Conservation (phyloP, 2,329 filamentous ascomycete species). For the Fusarium sp. region DNA sequence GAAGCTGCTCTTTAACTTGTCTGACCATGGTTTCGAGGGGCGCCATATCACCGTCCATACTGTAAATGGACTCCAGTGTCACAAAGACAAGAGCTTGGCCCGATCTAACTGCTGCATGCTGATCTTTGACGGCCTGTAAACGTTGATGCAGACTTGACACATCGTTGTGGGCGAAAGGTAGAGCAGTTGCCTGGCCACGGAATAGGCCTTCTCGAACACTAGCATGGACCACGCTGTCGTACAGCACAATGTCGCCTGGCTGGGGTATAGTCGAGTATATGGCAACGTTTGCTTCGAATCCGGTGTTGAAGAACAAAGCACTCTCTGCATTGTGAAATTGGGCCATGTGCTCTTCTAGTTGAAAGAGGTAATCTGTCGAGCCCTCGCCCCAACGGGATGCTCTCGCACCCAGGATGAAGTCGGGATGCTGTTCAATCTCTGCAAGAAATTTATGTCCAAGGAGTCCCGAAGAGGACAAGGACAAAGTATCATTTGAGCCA, state of each 20-base stretch:
- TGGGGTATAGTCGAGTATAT: background rate
- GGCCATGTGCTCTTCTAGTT: conserved; percentile 2
- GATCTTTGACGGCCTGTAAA: background rate
- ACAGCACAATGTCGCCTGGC: background rate
- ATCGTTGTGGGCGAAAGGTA: background rate
- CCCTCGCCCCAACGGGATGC: conserved; percentile 9
- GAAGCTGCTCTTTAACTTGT: background rate
- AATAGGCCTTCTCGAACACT: background rate
- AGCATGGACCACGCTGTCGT: background rate
- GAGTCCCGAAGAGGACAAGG: conserved; percentile 2
- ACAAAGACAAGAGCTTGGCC: background rate
- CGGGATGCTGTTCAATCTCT: background rate
- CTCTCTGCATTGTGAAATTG: background rate
- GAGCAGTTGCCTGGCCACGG: background rate
- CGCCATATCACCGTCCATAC: conserved; percentile 3
- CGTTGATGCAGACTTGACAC: background rate
- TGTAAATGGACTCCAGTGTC: background rate
- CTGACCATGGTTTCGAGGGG: background rate
- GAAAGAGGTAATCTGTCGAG: background rate
- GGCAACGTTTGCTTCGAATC: conserved; percentile 9
- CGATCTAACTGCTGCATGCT: background rate
- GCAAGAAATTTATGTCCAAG: background rate
- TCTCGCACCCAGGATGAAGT: background rate
- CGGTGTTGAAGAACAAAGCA: conserved; percentile 5
- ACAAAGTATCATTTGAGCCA: conserved; percentile 8